Base-by-base conservation (phyloP, 306 rosid species). In the Cucurbita pepo region DNA sequence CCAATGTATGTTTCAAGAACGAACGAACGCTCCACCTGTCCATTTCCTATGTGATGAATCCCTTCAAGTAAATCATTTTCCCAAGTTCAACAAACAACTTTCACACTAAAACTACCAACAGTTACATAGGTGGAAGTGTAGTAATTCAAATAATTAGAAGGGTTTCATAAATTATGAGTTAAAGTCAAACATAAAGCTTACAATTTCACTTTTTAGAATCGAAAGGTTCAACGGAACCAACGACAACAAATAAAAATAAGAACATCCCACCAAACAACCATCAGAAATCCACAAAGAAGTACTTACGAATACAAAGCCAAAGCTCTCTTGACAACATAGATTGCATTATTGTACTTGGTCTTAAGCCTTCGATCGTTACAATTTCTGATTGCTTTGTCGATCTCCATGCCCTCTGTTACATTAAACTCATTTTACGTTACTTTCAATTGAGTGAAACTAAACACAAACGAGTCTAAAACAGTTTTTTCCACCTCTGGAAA, bases 291-390 rank as follows among this genome's bases (percentile, higher is more conserved):
- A 74, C 18, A 38, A 69, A 76, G 34, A 79, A 86, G 58, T 74
- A 84, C 97, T 83, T 82, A 92, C 97, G 96, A 74, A 82, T 90
- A 88, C 48, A 92, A 79, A 76, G 96, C 83, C 65, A 92, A 79
- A 83, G 97, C 91, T 84, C 97, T 88, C 88, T 80, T 88, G 79
- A 92, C 87, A 72, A 90, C 92, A 84, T 84, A 84, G 81, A 91
- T 90, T 51, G 97, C 95, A 73, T 90, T 88, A 40, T 83, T 79
- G 79, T 90, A 92, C 91, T 92, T 92, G 58, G 96, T 88, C 85
- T 87, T 92, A 71, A 92, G 95, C 81, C 97, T 87, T 80, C 86
- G 85, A 86, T 92, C 95, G 36, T 85, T 84, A 79, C 96, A 85
- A 81, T 77, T 91, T 69, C 83, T 85, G 61, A 90, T 88, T 79